phyloP scores from a whole-genome alignment of 2,329 filamentous ascomycete species.

The Trichoderma oligosporum region DNA sequence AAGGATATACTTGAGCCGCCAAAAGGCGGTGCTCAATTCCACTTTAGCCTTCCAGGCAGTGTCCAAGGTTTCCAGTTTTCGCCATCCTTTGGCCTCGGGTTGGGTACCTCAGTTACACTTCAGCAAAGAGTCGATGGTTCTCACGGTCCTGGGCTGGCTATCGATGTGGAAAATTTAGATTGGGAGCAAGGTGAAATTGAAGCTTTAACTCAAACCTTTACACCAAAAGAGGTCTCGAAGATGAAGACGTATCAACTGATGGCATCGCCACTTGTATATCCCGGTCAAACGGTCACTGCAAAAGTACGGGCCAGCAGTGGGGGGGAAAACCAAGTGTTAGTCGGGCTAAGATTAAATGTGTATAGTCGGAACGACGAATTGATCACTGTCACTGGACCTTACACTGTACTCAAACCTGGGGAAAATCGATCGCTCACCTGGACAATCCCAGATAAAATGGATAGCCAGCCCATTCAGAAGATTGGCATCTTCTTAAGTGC shows the following conservation, averaged over 20 bases:
- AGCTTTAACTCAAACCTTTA: constrained; percentile 18
- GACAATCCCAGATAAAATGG: constrained; percentile 16
- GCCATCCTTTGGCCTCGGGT: constrained; percentile 19
- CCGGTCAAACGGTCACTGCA: constrained; percentile 13
- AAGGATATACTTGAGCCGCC: constrained; percentile 24
- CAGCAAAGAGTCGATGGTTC: neutral
- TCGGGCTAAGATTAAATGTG: constrained; percentile 8
- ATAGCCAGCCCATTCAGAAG: constrained; percentile 18
- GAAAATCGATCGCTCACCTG: neutral
- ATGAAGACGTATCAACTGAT: constrained; percentile 20
- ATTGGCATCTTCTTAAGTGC: constrained; percentile 10
- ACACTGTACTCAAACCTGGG: neutral
- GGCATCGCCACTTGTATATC: constrained; percentile 20
- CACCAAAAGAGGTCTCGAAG: constrained; percentile 11
- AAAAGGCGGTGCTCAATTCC: constrained; percentile 36
- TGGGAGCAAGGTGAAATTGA: constrained; percentile 1
- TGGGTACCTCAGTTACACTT: neutral
- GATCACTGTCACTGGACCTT: neutral
- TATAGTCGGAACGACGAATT: constrained; percentile 13
- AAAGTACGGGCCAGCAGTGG: neutral
- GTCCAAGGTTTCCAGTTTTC: constrained; percentile 33
- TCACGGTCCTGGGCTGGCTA: constrained; percentile 4
- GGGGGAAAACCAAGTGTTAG: neutral
- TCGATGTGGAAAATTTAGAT: neutral
- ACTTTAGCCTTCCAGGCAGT: constrained; percentile 36